A percentile compares a stretch with the other conserved stretches of the same genome.
phyloP scores from a whole-genome alignment of 164 flowering plant species.

The Dillenia turbinata region DNA sequence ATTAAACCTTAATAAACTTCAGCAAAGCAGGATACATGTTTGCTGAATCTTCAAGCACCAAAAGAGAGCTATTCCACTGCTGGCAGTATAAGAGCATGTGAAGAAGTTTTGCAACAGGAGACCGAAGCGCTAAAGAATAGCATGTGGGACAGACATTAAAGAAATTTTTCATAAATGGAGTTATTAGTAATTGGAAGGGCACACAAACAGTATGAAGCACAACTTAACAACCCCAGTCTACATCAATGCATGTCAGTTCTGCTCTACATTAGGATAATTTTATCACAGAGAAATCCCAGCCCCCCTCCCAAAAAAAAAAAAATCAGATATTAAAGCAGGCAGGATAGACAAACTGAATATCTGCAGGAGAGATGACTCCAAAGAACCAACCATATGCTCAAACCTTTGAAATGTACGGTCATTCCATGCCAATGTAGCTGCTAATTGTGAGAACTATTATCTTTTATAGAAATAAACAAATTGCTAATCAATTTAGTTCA shows the following conservation, averaged over 20 bases:
- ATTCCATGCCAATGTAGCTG: slow-evolving; percentile 88
- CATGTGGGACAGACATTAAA: too few relatives aligned
- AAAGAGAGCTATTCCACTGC: too few relatives aligned
- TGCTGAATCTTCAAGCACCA: too few relatives aligned
- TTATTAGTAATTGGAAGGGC: not conserved
- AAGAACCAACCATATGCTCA: slow-evolving; percentile 47
- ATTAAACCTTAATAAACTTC: not conserved
- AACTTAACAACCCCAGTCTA: too few relatives aligned
- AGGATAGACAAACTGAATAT: slow-evolving; percentile 28
- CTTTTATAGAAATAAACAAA: too few relatives aligned
- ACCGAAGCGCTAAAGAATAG: too few relatives aligned
- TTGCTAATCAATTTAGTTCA: too few relatives aligned
- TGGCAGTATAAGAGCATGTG: too few relatives aligned
- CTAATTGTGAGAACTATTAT: slow-evolving; percentile 36
- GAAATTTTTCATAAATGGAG: too few relatives aligned
- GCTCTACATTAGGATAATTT: too few relatives aligned
- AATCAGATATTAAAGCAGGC: slow-evolving; percentile 1
- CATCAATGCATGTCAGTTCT: too few relatives aligned
- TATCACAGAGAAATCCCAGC: not conserved
- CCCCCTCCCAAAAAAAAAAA: not conserved
- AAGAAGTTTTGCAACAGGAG: too few relatives aligned
- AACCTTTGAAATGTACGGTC: slow-evolving; percentile 37
- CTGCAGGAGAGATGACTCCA: slow-evolving; percentile 57
- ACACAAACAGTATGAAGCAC: not conserved
- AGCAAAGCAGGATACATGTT: not conserved